Evolutionary conservation across 495 filamentous ascomycete species (phyloP).

Genomic region (Xylaria palmicola): DNA sequence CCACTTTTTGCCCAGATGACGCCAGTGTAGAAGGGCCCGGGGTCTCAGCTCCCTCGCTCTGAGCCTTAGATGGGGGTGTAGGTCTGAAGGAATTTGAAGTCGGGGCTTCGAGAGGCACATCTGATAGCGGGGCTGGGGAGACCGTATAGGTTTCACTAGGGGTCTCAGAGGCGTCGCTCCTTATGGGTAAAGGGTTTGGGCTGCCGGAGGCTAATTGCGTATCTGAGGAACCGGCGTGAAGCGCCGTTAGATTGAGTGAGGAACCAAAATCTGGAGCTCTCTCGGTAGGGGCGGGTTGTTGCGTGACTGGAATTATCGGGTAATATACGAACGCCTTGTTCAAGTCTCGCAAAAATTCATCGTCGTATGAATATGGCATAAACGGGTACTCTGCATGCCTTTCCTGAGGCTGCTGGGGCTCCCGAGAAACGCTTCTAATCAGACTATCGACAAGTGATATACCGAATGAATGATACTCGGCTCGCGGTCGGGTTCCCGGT

Average conservation of each 20-base stretch:
- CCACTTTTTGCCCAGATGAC: slow-evolving; percentile 30
- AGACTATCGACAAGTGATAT: slow-evolving; percentile 38
- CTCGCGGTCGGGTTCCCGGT: slow-evolving; percentile 30
- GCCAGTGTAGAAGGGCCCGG: slow-evolving; percentile 8
- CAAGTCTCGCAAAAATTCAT: slow-evolving; percentile 21
- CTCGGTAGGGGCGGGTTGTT: not conserved
- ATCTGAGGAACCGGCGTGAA: slow-evolving; percentile 13
- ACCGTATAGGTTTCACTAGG: slow-evolving; percentile 19
- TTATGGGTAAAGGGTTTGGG: slow-evolving; percentile 16
- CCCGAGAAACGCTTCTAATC: slow-evolving; percentile 19
- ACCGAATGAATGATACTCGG: slow-evolving; percentile 37
- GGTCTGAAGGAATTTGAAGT: slow-evolving; percentile 16
- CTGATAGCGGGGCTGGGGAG: slow-evolving; percentile 21
- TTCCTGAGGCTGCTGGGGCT: slow-evolving; percentile 18
- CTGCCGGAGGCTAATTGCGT: slow-evolving; percentile 6
- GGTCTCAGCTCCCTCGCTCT: slow-evolving; percentile 10
- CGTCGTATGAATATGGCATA: slow-evolving; percentile 8
- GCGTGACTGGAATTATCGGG: not conserved
- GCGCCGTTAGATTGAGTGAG: slow-evolving; percentile 5
- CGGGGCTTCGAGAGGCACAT: slow-evolving; percentile 2
- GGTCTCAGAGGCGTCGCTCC: slow-evolving; percentile 21
- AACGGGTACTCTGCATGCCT: slow-evolving; percentile 14
- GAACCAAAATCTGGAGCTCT: slow-evolving; percentile 5
- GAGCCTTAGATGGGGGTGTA: slow-evolving; percentile 14
- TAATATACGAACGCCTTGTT: slow-evolving; percentile 7